These are phyloP conservation scores for Colletotrichum simmondsii DNA, from an alignment of 2,329 filamentous ascomycete species.

Conservation along the genomic window DNA sequence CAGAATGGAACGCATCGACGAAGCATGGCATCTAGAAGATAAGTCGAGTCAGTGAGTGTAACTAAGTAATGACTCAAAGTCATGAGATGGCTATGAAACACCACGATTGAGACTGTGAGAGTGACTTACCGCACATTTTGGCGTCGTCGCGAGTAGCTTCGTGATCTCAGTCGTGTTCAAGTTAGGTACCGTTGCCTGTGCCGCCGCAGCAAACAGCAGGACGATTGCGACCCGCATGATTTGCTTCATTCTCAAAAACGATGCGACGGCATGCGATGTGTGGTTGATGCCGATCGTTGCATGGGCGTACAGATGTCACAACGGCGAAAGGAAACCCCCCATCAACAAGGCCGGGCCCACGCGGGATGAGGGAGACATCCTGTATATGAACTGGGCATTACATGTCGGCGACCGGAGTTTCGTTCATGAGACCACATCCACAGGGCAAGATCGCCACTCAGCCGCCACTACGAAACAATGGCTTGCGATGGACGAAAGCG, in stretches of 20 bases:
- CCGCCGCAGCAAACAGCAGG: background rate
- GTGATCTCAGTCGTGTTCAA: background rate
- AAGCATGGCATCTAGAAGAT: slow-evolving; percentile 21
- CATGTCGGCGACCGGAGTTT: no score
- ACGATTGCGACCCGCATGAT: background rate
- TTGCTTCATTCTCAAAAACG: background rate
- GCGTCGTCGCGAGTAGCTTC: slow-evolving; percentile 3
- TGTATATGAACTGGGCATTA: slow-evolving; percentile 1
- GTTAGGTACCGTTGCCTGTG: background rate
- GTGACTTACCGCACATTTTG: slow-evolving; percentile 21
- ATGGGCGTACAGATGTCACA: background rate
- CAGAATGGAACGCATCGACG: slow-evolving; percentile 10
- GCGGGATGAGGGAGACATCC: background rate
- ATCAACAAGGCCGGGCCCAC: background rate
- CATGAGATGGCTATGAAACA: background rate
- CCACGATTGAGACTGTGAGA: background rate
- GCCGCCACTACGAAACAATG: background rate
- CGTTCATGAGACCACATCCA: no score
- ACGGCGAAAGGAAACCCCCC: background rate
- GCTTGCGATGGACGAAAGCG: slow-evolving; percentile 14
- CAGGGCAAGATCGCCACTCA: background rate
- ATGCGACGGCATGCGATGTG: background rate
- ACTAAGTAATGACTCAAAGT: background rate
- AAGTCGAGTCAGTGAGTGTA: background rate
- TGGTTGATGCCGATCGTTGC: background rate